phyloP scores from a whole-genome alignment of 371 early-diverging fungal species.

The Mucor saturninus region DNA sequence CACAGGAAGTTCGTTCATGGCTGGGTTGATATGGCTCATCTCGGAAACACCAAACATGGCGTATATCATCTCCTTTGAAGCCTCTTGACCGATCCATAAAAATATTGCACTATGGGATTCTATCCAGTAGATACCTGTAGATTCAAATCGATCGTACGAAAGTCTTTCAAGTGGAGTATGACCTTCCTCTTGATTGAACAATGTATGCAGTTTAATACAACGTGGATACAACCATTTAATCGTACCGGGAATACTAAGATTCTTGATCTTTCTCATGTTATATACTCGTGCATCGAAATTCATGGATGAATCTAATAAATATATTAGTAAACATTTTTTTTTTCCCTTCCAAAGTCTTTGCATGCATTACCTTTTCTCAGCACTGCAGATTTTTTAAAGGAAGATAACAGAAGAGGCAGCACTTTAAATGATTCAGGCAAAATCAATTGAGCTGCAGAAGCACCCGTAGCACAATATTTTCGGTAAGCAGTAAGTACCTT shows the following conservation, averaged over 20 bases:
- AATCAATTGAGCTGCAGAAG: constrained; percentile 89
- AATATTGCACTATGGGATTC: constrained; percentile 29
- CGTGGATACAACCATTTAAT: constrained; percentile 86
- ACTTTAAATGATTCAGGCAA: constrained; percentile 93
- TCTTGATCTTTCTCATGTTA: constrained; percentile 76
- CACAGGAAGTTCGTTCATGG: constrained; percentile 16
- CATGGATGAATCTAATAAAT: constrained; percentile 51
- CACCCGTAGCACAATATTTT: constrained; percentile 81
- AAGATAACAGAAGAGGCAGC: constrained; percentile 80
- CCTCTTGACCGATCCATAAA: constrained; percentile 44
- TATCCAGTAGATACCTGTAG: constrained; percentile 73
- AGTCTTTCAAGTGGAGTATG: constrained; percentile 58
- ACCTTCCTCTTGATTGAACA: constrained; percentile 23
- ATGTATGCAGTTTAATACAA: constrained; percentile 54
- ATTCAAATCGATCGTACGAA: constrained; percentile 76
- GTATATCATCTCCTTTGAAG: constrained; percentile 20
- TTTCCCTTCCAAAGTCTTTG: background rate
- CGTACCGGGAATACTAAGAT: constrained; percentile 69
- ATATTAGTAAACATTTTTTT: background rate
- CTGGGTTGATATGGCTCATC: constrained; percentile 22
- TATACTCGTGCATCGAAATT: constrained; percentile 79
- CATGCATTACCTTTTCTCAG: constrained; percentile 65
- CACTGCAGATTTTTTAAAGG: constrained; percentile 79
- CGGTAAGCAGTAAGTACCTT: constrained; percentile 88
- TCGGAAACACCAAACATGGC: constrained; percentile 31